Conservation (phyloP, 2,329 filamentous ascomycete genomes). For the Trichoderma endophyticum region DNA sequence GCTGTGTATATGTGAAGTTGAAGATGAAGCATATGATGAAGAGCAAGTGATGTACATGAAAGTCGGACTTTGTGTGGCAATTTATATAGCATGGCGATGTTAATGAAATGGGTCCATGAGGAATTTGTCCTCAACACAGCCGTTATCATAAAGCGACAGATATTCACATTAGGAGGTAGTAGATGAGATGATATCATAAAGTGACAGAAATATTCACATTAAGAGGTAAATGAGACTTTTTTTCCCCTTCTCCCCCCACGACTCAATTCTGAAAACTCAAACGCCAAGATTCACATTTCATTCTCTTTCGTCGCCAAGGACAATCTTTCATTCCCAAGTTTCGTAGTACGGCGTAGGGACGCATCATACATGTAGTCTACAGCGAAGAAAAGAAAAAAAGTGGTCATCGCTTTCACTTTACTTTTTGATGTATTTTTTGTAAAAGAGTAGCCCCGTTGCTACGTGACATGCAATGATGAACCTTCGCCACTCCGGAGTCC, state of each 20-base stretch:
- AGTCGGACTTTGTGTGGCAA: not conserved
- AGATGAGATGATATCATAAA: too few species aligned
- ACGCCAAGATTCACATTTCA: not conserved
- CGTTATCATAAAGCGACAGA: not conserved
- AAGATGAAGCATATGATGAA: not conserved
- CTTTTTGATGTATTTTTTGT: slow-evolving; percentile 30
- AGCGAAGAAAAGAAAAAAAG: not conserved
- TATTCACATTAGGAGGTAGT: not conserved
- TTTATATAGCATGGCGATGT: not conserved
- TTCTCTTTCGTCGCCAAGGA: not conserved
- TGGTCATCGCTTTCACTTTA: slow-evolving; percentile 30
- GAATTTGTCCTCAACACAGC: too few species aligned
- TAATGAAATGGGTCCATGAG: not conserved
- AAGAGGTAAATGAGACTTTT: not conserved
- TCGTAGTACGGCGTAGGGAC: not conserved
- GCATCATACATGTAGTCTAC: slow-evolving; percentile 1
- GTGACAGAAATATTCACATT: not conserved
- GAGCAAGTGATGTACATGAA: not conserved
- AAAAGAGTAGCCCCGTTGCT: slow-evolving; percentile 45
- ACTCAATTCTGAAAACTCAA: not conserved
- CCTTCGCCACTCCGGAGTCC: slow-evolving; percentile 62
- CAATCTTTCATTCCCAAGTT: not conserved
- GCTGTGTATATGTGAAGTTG: not conserved
- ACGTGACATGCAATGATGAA: slow-evolving; percentile 61
- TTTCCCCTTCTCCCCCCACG: not conserved